Base-by-base conservation (phyloP, 345 rosid species). In the thale cress (Arabidopsis thaliana) region DNA sequence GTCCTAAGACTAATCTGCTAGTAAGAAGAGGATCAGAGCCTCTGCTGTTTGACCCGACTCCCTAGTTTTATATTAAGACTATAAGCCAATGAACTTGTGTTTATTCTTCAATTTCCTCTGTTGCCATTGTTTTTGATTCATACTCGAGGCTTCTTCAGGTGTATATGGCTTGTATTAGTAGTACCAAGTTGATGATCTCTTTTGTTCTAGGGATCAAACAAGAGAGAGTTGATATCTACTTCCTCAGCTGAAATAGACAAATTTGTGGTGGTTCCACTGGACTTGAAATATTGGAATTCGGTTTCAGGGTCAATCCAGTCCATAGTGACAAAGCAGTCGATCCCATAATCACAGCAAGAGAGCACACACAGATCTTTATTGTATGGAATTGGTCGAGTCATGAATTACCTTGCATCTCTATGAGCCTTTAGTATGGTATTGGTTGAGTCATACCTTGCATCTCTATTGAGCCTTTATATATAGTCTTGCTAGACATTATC, bases 261-360 rank as follows among this genome's bases (percentile, higher is more conserved):
- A 48, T 46, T 64, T 44, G 75, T 86, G 4, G 75, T 86, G 4
- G 80, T 75, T 60, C 23, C 68, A 16, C 33, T 71, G 33, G 75
- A 72, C 42, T 81, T 84, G 59, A 33, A 51, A 50, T 61, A 76
- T 48, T 57, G 79, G 28, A 79, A 68, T 34, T 80, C 86, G 51
- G 84, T 70, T 75, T 84, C 83, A 16, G 32, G 79, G 22, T 84
- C 85, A 62, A 85, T 60, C 80, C 76, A 83, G 46, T 84, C 90
- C 76, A 79, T 72, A 22, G 76, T 76, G 28, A 57, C 56, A 76
- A 82, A 81, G 80, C 85, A 76, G 33, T 82, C 88, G 66, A 33
- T 33, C 36, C 36, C 36, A 28, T 28, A 28, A 28, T 28, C 32
- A 28, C 4, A 28, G 4, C 32, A 28, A 16, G 20, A 16, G 32